phyloP scores from a whole-genome alignment of 2,329 filamentous ascomycete genomes.

The Sporothrix phasma region DNA sequence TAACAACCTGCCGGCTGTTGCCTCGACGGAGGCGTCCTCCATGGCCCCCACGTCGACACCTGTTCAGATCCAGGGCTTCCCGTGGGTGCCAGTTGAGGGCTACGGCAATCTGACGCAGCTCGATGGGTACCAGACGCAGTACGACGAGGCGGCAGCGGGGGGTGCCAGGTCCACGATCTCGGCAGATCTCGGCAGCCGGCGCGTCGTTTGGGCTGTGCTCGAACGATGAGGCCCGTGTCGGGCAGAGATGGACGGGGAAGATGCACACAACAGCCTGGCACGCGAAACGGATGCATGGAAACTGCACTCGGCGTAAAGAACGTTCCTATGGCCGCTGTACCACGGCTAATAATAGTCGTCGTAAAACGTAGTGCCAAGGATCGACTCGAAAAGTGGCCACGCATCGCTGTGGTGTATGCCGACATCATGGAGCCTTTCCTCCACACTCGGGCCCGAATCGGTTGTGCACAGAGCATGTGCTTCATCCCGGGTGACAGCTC shows the following conservation, averaged over 20 bases:
- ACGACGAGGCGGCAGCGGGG: constrained; percentile 10
- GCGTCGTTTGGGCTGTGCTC: constrained; percentile 7
- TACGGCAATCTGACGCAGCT: constrained; percentile 13
- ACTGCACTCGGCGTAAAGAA: too few species aligned
- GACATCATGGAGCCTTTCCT: not conserved
- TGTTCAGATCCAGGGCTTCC: constrained; percentile 13
- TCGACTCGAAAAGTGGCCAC: too few species aligned
- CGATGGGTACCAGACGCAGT: constrained; percentile 19
- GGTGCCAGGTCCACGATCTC: not conserved
- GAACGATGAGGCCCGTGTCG: not conserved
- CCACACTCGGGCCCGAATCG: not conserved
- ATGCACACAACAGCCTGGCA: not conserved
- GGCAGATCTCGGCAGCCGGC: not conserved
- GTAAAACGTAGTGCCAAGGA: too few species aligned
- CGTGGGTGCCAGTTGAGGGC: constrained; percentile 14
- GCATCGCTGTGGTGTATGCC: not conserved
- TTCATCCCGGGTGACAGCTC: not conserved
- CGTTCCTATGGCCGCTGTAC: too few species aligned
- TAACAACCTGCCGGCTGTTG: not conserved
- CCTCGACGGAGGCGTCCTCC: too few species aligned
- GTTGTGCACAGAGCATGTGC: not conserved
- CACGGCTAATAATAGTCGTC: too few species aligned
- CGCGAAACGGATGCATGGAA: too few species aligned
- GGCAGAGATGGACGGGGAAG: not conserved
- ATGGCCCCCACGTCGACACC: not conserved